These are phyloP conservation scores for Neurospora sp. DNA, from an alignment of 495 filamentous ascomycete genomes.

Conservation along the genomic window DNA sequence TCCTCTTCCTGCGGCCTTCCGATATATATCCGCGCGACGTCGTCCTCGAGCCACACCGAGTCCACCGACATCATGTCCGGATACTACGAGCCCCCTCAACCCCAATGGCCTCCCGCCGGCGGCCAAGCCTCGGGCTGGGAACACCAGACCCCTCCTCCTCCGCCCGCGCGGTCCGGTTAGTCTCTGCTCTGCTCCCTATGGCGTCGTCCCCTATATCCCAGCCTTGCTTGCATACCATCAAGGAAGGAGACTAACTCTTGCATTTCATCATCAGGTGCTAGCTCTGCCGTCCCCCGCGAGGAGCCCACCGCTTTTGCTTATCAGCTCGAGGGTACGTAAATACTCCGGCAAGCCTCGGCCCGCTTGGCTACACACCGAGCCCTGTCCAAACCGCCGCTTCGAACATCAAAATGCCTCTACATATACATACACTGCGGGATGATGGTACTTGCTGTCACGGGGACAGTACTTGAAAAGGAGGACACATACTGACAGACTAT, in stretches of 20 bases:
- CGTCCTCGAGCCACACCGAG: slow-evolving; percentile 9
- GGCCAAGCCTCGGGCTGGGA: slow-evolving; percentile 50
- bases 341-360: neutral
- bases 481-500: slow-evolving; percentile 9
- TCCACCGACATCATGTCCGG: slow-evolving; percentile 49
- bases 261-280: slow-evolving; percentile 48
- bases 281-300: slow-evolving; percentile 65
- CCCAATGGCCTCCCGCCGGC: slow-evolving; percentile 61
- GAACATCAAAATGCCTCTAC: neutral
- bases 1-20: slow-evolving; percentile 22
- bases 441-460: neutral
- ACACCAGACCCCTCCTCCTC: slow-evolving; percentile 77
- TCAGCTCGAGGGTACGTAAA: slow-evolving; percentile 81
- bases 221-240: slow-evolving; percentile 8
- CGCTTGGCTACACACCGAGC: neutral
- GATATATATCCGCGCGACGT: slow-evolving; percentile 16
- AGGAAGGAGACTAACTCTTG: slow-evolving; percentile 26
- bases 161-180: slow-evolving; percentile 77
- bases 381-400: neutral
- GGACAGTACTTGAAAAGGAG: neutral
- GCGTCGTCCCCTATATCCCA: neutral
- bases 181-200: slow-evolving; percentile 5
- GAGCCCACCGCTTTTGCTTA: slow-evolving; percentile 72
- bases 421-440: neutral
- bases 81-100: slow-evolving; percentile 82